phyloP scores from a whole-genome alignment of 345 rosid species.

The Rhizophora mangle region DNA sequence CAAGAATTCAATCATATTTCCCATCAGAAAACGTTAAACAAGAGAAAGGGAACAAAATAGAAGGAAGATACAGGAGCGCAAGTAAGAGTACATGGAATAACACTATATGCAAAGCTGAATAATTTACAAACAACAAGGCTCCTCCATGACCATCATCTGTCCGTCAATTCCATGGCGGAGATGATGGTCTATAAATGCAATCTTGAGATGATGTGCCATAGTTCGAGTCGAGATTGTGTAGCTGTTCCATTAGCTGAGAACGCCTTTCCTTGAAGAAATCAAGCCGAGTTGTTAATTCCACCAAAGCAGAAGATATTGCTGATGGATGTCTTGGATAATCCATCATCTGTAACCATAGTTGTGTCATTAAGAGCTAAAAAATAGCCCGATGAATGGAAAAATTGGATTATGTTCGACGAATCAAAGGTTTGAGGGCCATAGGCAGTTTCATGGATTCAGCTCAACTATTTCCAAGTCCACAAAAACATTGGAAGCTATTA shows the following conservation, averaged over 20 bases:
- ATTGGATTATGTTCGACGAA: not conserved
- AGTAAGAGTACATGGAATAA: slow-evolving; percentile 11
- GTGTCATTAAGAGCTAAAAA: not conserved
- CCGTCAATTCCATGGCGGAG: slow-evolving; percentile 88
- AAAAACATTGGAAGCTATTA: not conserved
- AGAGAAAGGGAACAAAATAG: not conserved
- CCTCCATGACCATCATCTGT: slow-evolving; percentile 3
- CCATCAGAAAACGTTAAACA: slow-evolving; percentile 10
- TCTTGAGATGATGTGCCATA: slow-evolving; percentile 85
- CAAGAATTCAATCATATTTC: slow-evolving; percentile 27
- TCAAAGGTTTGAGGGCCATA: not conserved
- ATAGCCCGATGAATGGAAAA: not conserved
- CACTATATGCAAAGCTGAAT: slow-evolving; percentile 45
- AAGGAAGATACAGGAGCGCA: not conserved
- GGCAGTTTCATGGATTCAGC: not conserved
- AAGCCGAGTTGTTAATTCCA: slow-evolving; percentile 90
- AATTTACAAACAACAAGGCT: slow-evolving; percentile 44
- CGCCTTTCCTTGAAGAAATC: slow-evolving; percentile 99
- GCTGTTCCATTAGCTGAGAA: slow-evolving; percentile 96
- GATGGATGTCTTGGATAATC: slow-evolving; percentile 82
- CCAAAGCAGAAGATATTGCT: slow-evolving; percentile 79
- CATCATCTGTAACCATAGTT: slow-evolving; percentile 42
- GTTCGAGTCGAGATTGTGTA: slow-evolving; percentile 88
- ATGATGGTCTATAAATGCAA: slow-evolving; percentile 71
- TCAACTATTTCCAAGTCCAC: not conserved